Base-by-base conservation (phyloP, 106 monocot species). In the Agapanthus africanus region DNA sequence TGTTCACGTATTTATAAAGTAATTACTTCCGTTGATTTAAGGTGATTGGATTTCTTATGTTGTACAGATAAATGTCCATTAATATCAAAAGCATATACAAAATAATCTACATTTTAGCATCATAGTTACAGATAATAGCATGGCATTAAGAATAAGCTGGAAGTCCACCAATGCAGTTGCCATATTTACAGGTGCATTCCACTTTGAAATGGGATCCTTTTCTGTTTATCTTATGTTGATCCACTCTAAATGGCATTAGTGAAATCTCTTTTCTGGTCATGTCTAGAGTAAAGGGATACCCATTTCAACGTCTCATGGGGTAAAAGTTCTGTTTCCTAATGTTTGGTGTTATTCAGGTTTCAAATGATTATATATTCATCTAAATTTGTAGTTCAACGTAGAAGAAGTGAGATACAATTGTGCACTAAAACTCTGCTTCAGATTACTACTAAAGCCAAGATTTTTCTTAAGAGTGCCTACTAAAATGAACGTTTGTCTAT, bases 31-130 rank as follows among this genome's bases (percentile, higher is more conserved):
- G 27, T 57, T 4, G 1, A 27, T 57, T 57, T 57, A 57, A 57
- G 2, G 31, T 27, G 30, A 57, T 57, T 52, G 25, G 15, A 5
- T 59, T 59, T 33, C 59, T 59, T 14, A 33, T 56, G 56, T 36
- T 61, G 18, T 57, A 61, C 35, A 4, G 35, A n/a, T 35, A 35
- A 16, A 36, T 36, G 35, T 61, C 35, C 6, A 1, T 36, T 16
- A 61, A 61, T 26, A 56, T 56, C 36, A 36, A 18, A 34, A 61
- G n/a, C n/a, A 21, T 61, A 34, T n/a, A n/a, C n/a, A n/a, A n/a
- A n/a, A n/a, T n/a, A 61, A 5, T 36, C n/a, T 19, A 36, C 34
- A 61, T 36, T 34, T 36, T 61, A 61, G 19, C 59, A 16, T 19
- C 36, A 36, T 16, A 36, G 36, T 6, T 18, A 18, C 4, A 19